Percentiles rank a stretch among this genome's conserved stretches.
Conservation (phyloP, 2,329 filamentous ascomycete genomes). For the Botryotinia calthae region DNA sequence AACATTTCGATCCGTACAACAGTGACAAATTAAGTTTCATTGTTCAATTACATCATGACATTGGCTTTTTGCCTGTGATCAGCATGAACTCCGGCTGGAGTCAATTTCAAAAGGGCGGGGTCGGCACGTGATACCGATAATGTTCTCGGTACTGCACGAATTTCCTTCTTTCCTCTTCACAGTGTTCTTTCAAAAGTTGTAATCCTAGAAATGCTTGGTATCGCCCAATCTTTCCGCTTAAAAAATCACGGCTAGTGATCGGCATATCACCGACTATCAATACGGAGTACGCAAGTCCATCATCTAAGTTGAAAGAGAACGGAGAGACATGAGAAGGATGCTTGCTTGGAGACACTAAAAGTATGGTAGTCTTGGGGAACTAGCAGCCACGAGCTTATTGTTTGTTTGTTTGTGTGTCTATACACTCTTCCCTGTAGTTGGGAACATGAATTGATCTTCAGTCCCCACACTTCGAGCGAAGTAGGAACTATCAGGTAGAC, state of each 20-base stretch:
- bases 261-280: not conserved
- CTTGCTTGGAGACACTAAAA: not conserved
- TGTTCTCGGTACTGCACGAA: not conserved
- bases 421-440: not conserved
- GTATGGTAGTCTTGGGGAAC: not conserved
- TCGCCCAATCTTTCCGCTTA: not conserved
- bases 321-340: not conserved
- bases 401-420: not conserved
- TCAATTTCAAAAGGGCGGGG: not conserved
- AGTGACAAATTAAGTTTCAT: not conserved
- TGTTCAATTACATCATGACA: conserved; percentile 8
- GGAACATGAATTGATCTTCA: too few relatives aligned
- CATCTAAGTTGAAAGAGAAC: not conserved
- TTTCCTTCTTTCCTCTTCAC: not conserved
- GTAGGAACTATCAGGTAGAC: not conserved
- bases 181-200: not conserved
- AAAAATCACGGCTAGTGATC: not conserved
- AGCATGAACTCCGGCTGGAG: not conserved
- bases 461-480: not conserved
- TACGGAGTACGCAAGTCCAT: not conserved
- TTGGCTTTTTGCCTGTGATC: not conserved
- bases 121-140: not conserved
- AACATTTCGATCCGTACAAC: not conserved
- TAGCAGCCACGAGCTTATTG: not conserved
- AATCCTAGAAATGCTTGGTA: not conserved